Evolutionary conservation across 2,329 filamentous ascomycete species (phyloP).

Genomic region (Monilinia fructigena): DNA sequence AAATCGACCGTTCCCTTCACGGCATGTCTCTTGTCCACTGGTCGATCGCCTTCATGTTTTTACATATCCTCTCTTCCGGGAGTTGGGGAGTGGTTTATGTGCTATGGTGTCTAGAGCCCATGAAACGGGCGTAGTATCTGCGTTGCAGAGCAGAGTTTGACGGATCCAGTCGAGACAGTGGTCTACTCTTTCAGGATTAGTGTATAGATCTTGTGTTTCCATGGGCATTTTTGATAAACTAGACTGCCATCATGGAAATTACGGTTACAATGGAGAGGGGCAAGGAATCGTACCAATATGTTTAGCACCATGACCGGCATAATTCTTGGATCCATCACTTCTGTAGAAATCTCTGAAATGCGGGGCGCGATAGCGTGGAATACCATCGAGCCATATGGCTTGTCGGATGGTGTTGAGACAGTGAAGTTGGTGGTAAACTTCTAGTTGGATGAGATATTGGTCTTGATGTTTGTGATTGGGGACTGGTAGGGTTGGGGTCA

Average conservation of each 20-base stretch:
- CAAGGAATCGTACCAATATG: conserved; percentile 8
- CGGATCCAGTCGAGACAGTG: conserved; percentile 20
- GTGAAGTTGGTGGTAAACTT: conserved; percentile 4
- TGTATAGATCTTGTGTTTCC: background rate
- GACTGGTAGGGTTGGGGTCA: background rate
- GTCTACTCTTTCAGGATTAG: background rate
- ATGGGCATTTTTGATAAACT: background rate
- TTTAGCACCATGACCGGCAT: conserved; percentile 12
- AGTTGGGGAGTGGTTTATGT: conserved; percentile 10
- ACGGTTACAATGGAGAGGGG: background rate
- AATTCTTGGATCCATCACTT: conserved; percentile 6
- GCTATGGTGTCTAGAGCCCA: background rate
- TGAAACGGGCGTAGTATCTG: conserved; percentile 16
- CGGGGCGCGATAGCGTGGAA: background rate
- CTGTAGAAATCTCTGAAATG: conserved; percentile 15
- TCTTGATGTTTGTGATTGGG: background rate
- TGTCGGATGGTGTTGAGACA: conserved; percentile 16
- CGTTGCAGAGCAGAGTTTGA: conserved; percentile 15
- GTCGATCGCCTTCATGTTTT: conserved; percentile 8
- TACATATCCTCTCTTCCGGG: conserved; percentile 1
- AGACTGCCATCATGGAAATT: background rate
- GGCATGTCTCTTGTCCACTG: conserved; percentile 7
- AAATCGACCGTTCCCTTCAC: background rate
- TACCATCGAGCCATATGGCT: conserved; percentile 10
- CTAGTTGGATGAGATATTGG: conserved; percentile 4